A percentile compares a stretch with the other conserved stretches of the same genome.
These are phyloP conservation scores for Annona squamosa DNA, from an alignment of 164 flowering plant species.

Conservation along the genomic window DNA sequence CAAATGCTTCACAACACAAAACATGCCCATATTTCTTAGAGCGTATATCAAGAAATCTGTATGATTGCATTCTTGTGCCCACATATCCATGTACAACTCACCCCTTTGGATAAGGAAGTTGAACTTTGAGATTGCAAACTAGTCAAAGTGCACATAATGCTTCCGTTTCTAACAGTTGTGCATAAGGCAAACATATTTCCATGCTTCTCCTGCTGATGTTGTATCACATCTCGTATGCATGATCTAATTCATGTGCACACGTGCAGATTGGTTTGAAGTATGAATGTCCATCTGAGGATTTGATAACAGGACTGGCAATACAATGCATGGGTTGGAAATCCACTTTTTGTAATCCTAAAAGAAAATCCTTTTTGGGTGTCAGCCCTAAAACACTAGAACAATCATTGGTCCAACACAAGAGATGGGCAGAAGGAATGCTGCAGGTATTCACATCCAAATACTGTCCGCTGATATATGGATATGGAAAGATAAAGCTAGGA, in stretches of 20 bases:
- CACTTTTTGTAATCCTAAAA: constrained; percentile 20
- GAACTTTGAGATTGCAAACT: no score
- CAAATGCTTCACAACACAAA: no score
- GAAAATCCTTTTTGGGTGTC: constrained; percentile 20
- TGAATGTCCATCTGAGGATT: constrained; percentile 31
- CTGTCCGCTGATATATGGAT: constrained; percentile 21
- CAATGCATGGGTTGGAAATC: constrained; percentile 38
- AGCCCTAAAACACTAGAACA: constrained; percentile 22
- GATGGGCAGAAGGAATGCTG: constrained; percentile 31
- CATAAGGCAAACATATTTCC: no score
- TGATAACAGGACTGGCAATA: constrained; percentile 34
- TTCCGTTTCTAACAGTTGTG: no score
- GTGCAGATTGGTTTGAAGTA: constrained; percentile 33
- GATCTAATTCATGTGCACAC: background rate
- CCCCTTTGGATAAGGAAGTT: no score
- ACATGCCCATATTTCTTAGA: no score
- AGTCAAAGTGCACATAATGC: no score
- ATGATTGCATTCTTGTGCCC: no score
- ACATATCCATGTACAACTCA: no score
- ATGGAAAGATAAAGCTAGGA: constrained; percentile 25
- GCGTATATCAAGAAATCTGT: no score
- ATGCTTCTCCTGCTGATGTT: no score
- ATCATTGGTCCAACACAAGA: constrained; percentile 22
- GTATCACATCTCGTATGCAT: background rate
- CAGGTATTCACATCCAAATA: constrained; percentile 25